Percentiles rank a stretch among this genome's conserved stretches.
Evolutionary conservation across 1,284 basidiomycete genomes (phyloP).

Genomic region (Cryptococcus jaspeensis): DNA sequence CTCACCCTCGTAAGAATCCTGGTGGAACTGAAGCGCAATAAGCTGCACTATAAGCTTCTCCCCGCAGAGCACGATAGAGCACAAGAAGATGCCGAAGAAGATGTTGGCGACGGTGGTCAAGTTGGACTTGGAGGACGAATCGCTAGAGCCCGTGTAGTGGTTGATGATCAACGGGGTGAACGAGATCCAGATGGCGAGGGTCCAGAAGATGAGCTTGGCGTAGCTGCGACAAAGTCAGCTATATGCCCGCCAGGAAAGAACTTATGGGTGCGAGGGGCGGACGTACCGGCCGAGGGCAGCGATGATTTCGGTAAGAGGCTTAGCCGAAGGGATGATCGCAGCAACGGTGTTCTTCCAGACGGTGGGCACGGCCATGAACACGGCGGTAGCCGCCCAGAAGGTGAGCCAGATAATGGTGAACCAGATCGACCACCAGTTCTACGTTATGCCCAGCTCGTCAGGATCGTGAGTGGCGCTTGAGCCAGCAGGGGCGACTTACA

Average conservation of each 20-base stretch:
- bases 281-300: constrained; percentile 61
- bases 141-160: constrained; percentile 27
- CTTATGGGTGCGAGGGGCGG: neutral
- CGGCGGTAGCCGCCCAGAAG: constrained; percentile 77
- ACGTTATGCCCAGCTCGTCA: neutral
- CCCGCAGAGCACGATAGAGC: constrained; percentile 67
- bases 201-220: constrained; percentile 69
- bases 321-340: constrained; percentile 65
- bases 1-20: constrained; percentile 75
- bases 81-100: constrained; percentile 73
- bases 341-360: constrained; percentile 67
- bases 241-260: too few relatives aligned
- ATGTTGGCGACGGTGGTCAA: constrained; percentile 58
- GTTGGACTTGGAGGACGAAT: constrained; percentile 34
- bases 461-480: too few relatives aligned
- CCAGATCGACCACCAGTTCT: constrained; percentile 86
- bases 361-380: constrained; percentile 61
- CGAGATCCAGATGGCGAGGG: constrained; percentile 64
- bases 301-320: constrained; percentile 75
- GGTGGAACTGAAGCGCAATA: constrained; percentile 76
- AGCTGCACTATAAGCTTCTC: constrained; percentile 87
- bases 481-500: too few relatives aligned
- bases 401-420: constrained; percentile 74
- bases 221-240: too few relatives aligned
- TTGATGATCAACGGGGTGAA: constrained; percentile 64